Evolutionary conservation across 805 yeast species (phyloP).

Genomic region (Saccharomycopsis fibuligera): DNA sequence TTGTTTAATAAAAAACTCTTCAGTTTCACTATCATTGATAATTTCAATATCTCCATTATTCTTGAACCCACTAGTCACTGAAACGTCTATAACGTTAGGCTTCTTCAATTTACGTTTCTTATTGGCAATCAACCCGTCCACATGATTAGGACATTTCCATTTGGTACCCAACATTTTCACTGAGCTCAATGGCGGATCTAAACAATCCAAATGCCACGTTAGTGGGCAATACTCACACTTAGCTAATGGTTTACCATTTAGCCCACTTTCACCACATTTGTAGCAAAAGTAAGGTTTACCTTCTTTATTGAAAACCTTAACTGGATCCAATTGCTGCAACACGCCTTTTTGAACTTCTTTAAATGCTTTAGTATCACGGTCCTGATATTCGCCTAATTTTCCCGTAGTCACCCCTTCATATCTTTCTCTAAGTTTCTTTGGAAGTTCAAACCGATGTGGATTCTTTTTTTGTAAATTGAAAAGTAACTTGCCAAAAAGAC

Average conservation of each 20-base stretch:
- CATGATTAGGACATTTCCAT: constrained; percentile 92
- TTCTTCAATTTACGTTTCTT: constrained; percentile 42
- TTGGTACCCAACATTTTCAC: constrained; percentile 68
- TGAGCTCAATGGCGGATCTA: constrained; percentile 66
- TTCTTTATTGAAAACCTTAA: constrained; percentile 56
- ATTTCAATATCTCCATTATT: constrained; percentile 53
- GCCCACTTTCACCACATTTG: constrained; percentile 67
- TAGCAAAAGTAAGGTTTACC: constrained; percentile 70
- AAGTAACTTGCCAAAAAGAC: constrained; percentile 51
- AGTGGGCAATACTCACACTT: constrained; percentile 80
- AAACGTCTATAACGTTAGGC: constrained; percentile 49
- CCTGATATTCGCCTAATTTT: constrained; percentile 64
- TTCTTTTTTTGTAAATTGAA: constrained; percentile 52
- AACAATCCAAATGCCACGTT: constrained; percentile 86
- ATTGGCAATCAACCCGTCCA: constrained; percentile 40
- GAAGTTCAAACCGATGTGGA: constrained; percentile 63
- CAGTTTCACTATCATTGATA: constrained; percentile 35
- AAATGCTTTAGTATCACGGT: constrained; percentile 48
- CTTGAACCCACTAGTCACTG: constrained; percentile 40
- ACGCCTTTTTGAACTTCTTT: constrained; percentile 37
- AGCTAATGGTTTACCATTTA: constrained; percentile 42
- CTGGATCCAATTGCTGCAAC: constrained; percentile 52
- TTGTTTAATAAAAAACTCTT: constrained; percentile 25
- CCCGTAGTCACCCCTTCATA: constrained; percentile 70
- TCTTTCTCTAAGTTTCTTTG: constrained; percentile 58